phyloP scores from a whole-genome alignment of 331 rosid species.

The Cydonia oblonga region DNA sequence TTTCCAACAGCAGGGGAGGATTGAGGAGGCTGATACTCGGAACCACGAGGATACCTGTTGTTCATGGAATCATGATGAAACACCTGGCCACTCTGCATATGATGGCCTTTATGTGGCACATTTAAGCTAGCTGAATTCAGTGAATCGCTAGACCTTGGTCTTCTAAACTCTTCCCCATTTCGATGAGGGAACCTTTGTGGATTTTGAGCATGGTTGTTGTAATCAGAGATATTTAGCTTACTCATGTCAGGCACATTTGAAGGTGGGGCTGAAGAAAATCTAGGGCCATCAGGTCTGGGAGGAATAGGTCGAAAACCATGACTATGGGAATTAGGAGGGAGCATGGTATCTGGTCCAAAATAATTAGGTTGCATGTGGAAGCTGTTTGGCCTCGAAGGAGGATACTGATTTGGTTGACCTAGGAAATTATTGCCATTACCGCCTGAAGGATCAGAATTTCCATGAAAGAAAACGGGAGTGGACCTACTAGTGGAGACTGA shows the following conservation, averaged over 20 bases:
- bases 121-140: conserved; percentile 27
- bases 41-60: conserved; percentile 37
- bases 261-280: conserved; percentile 33
- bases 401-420: conserved; percentile 35
- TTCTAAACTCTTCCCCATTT: conserved; percentile 40
- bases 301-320: conserved; percentile 36
- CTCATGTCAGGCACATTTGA: conserved; percentile 42
- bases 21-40: conserved; percentile 27
- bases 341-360: conserved; percentile 30
- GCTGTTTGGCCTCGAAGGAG: conserved; percentile 44
- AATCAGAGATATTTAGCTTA: conserved; percentile 42
- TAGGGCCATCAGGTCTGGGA: conserved; percentile 40
- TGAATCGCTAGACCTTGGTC: conserved; percentile 25
- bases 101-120: conserved; percentile 39
- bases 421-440: conserved; percentile 29
- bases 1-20: conserved; percentile 26
- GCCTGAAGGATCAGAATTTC: conserved; percentile 36
- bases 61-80: conserved; percentile 36
- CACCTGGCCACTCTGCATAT: conserved; percentile 24
- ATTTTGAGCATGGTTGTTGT: conserved; percentile 30
- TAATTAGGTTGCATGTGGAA: conserved; percentile 40
- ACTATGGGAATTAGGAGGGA: conserved; percentile 30
- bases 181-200: conserved; percentile 30
- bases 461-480: conserved; percentile 24
- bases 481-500: conserved; percentile 31